These are phyloP conservation scores for Casuarina equisetifolia DNA, from an alignment of 306 rosid genomes.

Conservation along the genomic window DNA sequence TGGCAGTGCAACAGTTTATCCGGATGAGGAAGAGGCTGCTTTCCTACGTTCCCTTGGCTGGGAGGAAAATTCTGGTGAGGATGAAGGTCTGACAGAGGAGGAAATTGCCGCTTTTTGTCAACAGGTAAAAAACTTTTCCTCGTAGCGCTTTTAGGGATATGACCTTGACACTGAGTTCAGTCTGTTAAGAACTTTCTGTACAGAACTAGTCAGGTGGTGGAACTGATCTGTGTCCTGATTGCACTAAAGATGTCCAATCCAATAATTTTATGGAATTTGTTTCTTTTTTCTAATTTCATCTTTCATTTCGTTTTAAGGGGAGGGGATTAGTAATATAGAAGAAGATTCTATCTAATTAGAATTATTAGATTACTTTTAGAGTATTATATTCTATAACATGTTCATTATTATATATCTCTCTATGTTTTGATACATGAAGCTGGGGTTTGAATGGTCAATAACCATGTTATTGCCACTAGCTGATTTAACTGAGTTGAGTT, in stretches of 20 bases:
- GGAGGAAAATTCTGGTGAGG: slow-evolving; percentile 91
- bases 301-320: not conserved
- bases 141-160: not conserved
- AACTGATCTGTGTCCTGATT: not conserved
- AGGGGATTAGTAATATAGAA: not conserved
- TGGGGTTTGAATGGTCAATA: not conserved
- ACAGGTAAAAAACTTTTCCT: slow-evolving; percentile 49
- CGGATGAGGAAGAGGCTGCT: slow-evolving; percentile 93
- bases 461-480: not conserved
- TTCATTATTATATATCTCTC: not conserved
- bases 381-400: too few relatives aligned
- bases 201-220: not conserved
- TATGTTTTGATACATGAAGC: not conserved
- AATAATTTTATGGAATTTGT: not conserved
- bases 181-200: not conserved
- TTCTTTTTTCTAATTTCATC: not conserved
- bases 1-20: slow-evolving; percentile 50
- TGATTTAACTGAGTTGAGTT: not conserved
- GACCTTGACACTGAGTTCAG: not conserved
- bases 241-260: not conserved
- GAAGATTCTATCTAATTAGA: too few relatives aligned
- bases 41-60: slow-evolving; percentile 98
- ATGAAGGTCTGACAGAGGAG: slow-evolving; percentile 93
- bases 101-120: slow-evolving; percentile 80
- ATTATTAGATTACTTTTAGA: too few relatives aligned